These are phyloP conservation scores for Senna siamea DNA, from an alignment of 306 rosid species.

Conservation along the genomic window DNA sequence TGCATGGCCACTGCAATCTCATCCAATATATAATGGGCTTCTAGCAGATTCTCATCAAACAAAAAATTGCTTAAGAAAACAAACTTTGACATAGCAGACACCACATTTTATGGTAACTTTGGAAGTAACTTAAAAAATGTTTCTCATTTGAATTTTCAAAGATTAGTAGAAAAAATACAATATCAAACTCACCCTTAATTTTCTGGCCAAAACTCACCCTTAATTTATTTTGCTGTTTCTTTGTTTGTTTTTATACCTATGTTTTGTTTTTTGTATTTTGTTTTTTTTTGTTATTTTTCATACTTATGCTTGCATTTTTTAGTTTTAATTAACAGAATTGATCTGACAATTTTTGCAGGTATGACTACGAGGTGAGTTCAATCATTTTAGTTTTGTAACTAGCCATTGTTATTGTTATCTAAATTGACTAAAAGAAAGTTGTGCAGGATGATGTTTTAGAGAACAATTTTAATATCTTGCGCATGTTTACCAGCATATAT, in stretches of 20 bases:
- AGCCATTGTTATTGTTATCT: not conserved
- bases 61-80: not conserved
- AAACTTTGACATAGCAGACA: not conserved
- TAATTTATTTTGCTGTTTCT: conserved; percentile 4
- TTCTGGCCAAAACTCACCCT: conserved; percentile 13
- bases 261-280: too few relatives aligned
- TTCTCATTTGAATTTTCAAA: conserved; percentile 15
- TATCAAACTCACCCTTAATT: conserved; percentile 1
- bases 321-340: conserved; percentile 46
- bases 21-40: not conserved
- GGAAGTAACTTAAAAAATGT: conserved; percentile 6
- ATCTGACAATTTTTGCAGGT: conserved; percentile 59
- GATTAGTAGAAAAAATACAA: not conserved
- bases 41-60: not conserved
- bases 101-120: not conserved
- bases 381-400: conserved; percentile 21
- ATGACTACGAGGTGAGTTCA: conserved; percentile 88
- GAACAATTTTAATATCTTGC: conserved; percentile 80
- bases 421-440: conserved; percentile 33
- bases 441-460: conserved; percentile 91
- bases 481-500: conserved; percentile 80
- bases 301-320: conserved; percentile 35
- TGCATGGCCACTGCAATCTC: not conserved
- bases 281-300: conserved; percentile 29
- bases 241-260: conserved; percentile 14